Conservation (phyloP, 805 yeast species). For the Starmerella tilneyi region DNA sequence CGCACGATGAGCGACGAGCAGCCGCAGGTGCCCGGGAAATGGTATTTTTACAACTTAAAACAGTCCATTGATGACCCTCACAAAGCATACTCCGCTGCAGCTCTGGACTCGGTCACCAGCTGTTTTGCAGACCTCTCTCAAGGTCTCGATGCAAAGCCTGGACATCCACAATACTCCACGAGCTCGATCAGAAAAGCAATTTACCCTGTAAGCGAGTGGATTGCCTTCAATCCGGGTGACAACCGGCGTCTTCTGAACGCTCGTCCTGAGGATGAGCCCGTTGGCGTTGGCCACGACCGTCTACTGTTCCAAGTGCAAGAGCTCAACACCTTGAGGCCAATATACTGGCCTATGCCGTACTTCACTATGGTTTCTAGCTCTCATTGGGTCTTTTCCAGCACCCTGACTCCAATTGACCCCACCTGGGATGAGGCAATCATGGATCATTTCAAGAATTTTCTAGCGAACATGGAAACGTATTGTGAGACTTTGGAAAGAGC, state of each 20-base stretch:
- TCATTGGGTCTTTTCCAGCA: slow-evolving; percentile 33
- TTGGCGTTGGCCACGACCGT: slow-evolving; percentile 30
- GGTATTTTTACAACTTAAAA: slow-evolving; percentile 24
- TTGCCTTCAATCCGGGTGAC: slow-evolving; percentile 34
- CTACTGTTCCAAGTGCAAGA: slow-evolving; percentile 26
- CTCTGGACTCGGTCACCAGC: slow-evolving; percentile 13
- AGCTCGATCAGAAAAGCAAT: slow-evolving; percentile 25
- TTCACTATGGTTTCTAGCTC: slow-evolving; percentile 31
- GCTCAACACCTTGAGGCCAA: slow-evolving; percentile 28
- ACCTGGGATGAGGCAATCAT: slow-evolving; percentile 26
- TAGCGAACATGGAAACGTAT: slow-evolving; percentile 20
- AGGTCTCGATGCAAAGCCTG: not conserved
- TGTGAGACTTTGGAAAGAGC: slow-evolving; percentile 21
- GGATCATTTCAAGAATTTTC: slow-evolving; percentile 28
- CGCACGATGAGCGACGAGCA: not conserved
- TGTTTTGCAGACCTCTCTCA: not conserved
- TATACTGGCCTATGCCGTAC: slow-evolving; percentile 33
- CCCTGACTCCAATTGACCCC: slow-evolving; percentile 31
- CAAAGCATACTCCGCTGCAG: slow-evolving; percentile 15
- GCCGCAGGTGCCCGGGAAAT: slow-evolving; percentile 12
- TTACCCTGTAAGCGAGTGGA: slow-evolving; percentile 30
- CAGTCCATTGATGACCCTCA: slow-evolving; percentile 23
- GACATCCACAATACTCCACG: slow-evolving; percentile 22
- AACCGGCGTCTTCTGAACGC: slow-evolving; percentile 25
- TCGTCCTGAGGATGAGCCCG: slow-evolving; percentile 12